Evolutionary conservation across 306 rosid genomes (phyloP).

Genomic region (Hylodesmum podocarpum): DNA sequence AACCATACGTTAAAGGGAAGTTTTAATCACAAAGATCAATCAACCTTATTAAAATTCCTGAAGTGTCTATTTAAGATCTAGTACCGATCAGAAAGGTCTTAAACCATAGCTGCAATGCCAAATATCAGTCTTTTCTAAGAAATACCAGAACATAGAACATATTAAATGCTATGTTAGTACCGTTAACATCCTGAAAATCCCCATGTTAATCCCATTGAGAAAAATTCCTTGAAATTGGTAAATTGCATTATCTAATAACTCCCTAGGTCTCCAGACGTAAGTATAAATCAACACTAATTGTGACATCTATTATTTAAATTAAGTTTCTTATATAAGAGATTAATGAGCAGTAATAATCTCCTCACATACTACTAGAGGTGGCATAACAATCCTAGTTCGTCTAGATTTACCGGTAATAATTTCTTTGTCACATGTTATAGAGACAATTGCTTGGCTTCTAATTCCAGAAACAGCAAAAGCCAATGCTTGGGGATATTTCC

Average conservation of each 20-base stretch:
- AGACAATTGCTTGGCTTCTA: constrained; percentile 77
- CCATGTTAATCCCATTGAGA: neutral
- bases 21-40: neutral
- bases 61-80: neutral
- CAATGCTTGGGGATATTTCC: constrained; percentile 83
- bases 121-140: neutral
- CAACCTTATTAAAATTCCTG: neutral
- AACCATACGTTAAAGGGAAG: constrained; percentile 17
- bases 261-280: neutral
- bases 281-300: neutral
- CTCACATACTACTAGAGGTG: constrained; percentile 12
- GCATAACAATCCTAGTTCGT: constrained; percentile 11
- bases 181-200: constrained; percentile 5
- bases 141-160: neutral
- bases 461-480: constrained; percentile 90
- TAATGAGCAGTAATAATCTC: neutral
- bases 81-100: neutral
- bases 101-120: neutral
- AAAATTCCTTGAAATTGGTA: constrained; percentile 17
- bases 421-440: constrained; percentile 83
- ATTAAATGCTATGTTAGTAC: neutral
- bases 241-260: constrained; percentile 16
- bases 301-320: neutral
- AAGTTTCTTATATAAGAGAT: neutral
- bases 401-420: constrained; percentile 74